Base-by-base conservation (phyloP, 2,329 filamentous ascomycete genomes). In the Elsinoe necatrix region DNA sequence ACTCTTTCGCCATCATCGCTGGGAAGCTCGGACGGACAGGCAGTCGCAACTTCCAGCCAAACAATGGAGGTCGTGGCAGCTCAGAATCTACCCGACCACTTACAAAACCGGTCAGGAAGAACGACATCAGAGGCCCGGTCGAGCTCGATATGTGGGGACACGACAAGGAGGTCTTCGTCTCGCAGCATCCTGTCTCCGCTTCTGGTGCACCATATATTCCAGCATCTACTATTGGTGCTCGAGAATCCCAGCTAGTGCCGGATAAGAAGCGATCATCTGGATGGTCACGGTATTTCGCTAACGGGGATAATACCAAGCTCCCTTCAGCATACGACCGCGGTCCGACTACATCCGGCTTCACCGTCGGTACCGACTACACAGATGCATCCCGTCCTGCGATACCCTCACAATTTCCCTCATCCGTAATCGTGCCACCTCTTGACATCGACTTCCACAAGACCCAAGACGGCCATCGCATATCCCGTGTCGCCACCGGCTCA, bases 361-460 rank as follows among this genome's bases (percentile, higher is more conserved):
- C 80, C 0, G 72, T 76, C n/a, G 73, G 67, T 18, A 83, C 78
- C 2, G 80, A 62, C 25, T 66, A 65, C 55, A 65, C 65, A 6
- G 37, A 5, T 51, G 48, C 31, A 14, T 82, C 31, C 70, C 69
- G 12, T 66, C 68, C 47, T 67, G 71, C 61, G 79, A 81, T 52
- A 7, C 59, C 61, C 3, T 66, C 64, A 35, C 63, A 63, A 3
- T 68, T 68, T 56, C 67, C 68, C 1, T 74, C 84, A 61, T 87
- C 85, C n/a, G 82, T 81, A 18, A 81, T 84, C 0, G 80, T 88
- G 0, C 82, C 85, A n/a, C 83, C 86, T 0, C 73, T 88, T 23
- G 80, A 82, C 59, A 75, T 89, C 55, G 74, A 77, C 57, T 68
- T 68, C 54, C 71, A 70, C 47, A 70, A 69, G 56, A 74, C 72